Evolutionary conservation across 1,139 yeast genomes (phyloP), one percentile per base, ranked within the genome.

Genomic region (Tardiomyces blankii): DNA sequence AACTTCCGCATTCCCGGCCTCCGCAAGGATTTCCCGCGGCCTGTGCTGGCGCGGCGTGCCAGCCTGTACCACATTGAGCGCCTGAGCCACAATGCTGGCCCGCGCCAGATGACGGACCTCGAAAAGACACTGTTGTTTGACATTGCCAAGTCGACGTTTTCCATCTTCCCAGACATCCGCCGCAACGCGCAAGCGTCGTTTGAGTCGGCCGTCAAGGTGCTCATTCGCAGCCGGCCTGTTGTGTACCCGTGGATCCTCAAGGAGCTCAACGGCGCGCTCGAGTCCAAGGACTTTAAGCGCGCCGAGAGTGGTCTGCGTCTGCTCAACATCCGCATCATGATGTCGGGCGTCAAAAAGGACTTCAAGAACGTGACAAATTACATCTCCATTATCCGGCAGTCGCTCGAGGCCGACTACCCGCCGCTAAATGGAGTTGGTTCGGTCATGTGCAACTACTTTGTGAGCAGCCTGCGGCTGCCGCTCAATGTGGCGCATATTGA

Each of bases 21-120:
- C 18, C 69, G 78, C 18, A 82, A 83, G 51, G 91, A 94, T 1
- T 83, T 72, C 53, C 88, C 97, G 0, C 77, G 96, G 60, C 73
- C 86, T 4, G 76, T 87, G 1, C 62, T 88, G 40, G 94, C 87
- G 1, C 76, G 87, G 0, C 73, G 95, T 51, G 70, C 87, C n/a
- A 83, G 82, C 49, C 68, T 82, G 13, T 83, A 81, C 53, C 96
- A 91, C 55, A 77, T 78, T 60, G 80, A 83, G 50, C 74, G 97
- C 54, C 76, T 84, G 23, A 72, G 78, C 2, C 73, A 85, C 46
- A 91, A 83, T 57, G 78, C 89, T 1, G 83, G 94, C 0, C 80
- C 84, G 2, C 72, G 96, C 51, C 70, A 78, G 9, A 84, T 85
- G 56, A 77, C 89, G 0, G 75, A 72, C 12, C 62, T 83, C 21